Conservation (phyloP, 768 basidiomycete species). For the Mycena metata region DNA sequence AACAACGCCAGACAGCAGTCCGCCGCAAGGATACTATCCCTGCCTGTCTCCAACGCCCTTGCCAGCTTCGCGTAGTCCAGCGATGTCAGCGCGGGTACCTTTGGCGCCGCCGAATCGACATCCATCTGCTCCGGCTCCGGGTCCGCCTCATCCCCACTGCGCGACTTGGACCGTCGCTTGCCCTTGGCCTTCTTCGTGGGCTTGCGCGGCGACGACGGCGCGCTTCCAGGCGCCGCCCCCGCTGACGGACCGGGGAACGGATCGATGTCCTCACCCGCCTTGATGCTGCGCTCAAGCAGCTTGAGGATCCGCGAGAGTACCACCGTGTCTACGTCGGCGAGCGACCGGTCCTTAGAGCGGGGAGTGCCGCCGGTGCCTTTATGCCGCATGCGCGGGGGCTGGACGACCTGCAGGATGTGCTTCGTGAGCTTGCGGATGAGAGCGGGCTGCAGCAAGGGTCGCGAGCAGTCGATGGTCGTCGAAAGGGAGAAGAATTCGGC, state of each 20-base stretch:
- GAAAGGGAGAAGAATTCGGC: slow-evolving; percentile 72
- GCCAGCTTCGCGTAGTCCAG: slow-evolving; percentile 65
- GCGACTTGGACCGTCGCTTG: slow-evolving; percentile 59
- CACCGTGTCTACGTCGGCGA: slow-evolving; percentile 77
- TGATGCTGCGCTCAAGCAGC: slow-evolving; percentile 84
- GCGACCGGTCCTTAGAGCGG: slow-evolving; percentile 61
- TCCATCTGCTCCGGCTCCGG: slow-evolving; percentile 50
- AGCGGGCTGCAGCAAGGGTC: slow-evolving; percentile 70
- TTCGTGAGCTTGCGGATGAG: slow-evolving; percentile 79
- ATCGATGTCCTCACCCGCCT: slow-evolving; percentile 80
- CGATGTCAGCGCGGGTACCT: slow-evolving; percentile 52
- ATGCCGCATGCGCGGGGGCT: slow-evolving; percentile 77
- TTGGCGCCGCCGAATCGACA: slow-evolving; percentile 39
- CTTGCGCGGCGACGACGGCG: slow-evolving; percentile 53
- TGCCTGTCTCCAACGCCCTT: slow-evolving; percentile 68
- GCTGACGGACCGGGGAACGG: slow-evolving; percentile 64
- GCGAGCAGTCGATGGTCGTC: slow-evolving; percentile 66
- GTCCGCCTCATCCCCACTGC: slow-evolving; percentile 55
- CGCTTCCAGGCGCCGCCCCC: slow-evolving; percentile 41
- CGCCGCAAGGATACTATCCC: slow-evolving; percentile 84
- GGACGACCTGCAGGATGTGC: slow-evolving; percentile 74
- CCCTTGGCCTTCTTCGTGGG: slow-evolving; percentile 53
- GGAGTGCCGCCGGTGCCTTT: slow-evolving; percentile 59
- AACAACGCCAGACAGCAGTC: slow-evolving; percentile 87
- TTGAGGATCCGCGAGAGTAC: slow-evolving; percentile 77